Base-by-base conservation (phyloP, 1,284 basidiomycete species). In the Tilletia setariae region DNA sequence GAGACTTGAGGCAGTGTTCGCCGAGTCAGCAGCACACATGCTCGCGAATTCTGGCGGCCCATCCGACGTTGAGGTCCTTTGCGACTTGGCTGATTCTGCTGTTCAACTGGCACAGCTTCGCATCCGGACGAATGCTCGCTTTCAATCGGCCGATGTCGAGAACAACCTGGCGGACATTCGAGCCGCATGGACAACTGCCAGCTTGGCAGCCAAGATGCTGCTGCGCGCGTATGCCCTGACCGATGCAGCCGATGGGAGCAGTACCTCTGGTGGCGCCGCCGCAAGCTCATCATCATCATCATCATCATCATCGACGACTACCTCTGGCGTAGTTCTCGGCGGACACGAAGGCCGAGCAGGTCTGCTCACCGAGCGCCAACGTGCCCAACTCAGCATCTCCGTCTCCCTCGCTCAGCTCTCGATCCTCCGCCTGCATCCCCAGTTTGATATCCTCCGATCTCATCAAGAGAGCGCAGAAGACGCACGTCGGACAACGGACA, bases 301-400 rank as follows among this genome's bases (percentile, higher is more conserved):
- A 15, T 23, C 47, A 49, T 16, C 53, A 21, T 51, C 49, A 7
- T 13, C 11, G 7, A 21, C 15, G 15, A 21, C 49, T 8, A 51
- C 49, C 9, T 49, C 47, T 8, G 23, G 16, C 53, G 4, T 59
- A 7, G 53, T 59, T 4, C 53, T 59, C 7, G 53, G 53, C 6
- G 53, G 25, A 59, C 53, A 9, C 19, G 53, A 59, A 21, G 53
- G n/a, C 1, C n/a, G 53, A 59, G 53, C 23, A 21, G 53, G 53
- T 19, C 53, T 59, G 8, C 53, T 59, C 16, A 21, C 23, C 53
- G 53, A 59, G 23, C 53, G 53, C 1, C 53, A 59, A 25, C 53
- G 53, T 19, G 32, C 53, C 53, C 53, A 59, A 25, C 53, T 59
- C 25, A 30, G 53, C 9, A 59, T 59, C 1, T 59, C 53, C 15